phyloP scores from a whole-genome alignment of 306 rosid genomes.

The Quercus parvula region DNA sequence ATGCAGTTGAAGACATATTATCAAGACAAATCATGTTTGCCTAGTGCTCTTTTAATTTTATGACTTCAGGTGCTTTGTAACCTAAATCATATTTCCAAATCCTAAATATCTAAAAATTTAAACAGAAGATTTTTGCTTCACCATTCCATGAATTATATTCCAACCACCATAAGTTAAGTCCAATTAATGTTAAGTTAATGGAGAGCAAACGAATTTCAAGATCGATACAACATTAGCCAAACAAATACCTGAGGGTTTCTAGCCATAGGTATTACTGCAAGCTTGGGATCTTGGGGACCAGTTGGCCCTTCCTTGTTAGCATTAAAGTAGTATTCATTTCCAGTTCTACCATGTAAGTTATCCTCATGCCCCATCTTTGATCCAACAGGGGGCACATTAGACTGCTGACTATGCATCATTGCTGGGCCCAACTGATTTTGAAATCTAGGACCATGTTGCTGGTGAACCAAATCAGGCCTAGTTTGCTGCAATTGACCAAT shows the following conservation, averaged over 20 bases:
- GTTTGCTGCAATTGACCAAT: constrained; percentile 58
- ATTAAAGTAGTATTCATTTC: constrained; percentile 61
- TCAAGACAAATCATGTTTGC: neutral
- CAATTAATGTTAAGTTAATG: constrained; percentile 5
- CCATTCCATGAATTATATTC: neutral
- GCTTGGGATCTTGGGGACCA: constrained; percentile 71
- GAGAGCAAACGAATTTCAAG: neutral
- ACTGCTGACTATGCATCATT: constrained; percentile 59
- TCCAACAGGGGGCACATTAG: constrained; percentile 52
- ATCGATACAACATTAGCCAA: neutral
- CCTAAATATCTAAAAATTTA: neutral
- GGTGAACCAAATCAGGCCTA: constrained; percentile 57
- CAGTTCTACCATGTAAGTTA: constrained; percentile 52
- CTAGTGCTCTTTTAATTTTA: neutral
- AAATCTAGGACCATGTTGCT: constrained; percentile 58
- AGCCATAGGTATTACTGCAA: constrained; percentile 60
- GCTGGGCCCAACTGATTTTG: constrained; percentile 69
- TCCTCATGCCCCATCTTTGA: constrained; percentile 57
- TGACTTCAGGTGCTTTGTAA: neutral
- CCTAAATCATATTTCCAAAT: neutral
- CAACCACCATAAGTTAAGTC: neutral
- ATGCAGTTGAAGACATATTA: neutral
- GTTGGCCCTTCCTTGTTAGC: constrained; percentile 57
- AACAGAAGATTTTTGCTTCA: neutral
- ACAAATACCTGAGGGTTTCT: constrained; percentile 69